Base-by-base conservation (phyloP, 176 grass and related monocot species). In the Chrysopogon serrulatus region DNA sequence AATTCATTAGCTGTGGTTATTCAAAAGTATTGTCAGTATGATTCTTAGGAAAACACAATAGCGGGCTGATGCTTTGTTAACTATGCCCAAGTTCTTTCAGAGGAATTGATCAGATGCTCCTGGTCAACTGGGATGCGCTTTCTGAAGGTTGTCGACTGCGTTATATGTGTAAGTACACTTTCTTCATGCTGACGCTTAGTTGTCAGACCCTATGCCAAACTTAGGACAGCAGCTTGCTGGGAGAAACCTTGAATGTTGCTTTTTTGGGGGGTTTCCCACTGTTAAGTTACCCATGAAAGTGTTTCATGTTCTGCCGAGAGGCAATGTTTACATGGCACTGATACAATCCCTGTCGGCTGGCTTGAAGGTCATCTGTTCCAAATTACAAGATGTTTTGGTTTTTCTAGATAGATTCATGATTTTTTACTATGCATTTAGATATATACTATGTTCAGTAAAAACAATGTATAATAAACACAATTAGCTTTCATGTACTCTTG, bases 91-190 rank as follows among this genome's bases (percentile, higher is more conserved):
- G 11, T 53, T 63, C 10, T 85, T 76, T n/a, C 35, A 31, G 23
- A 31, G 2, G 23, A 61, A 74, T 15, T 80, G 37, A 21, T 33
- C 5, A 47, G 8, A 24, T 57, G 49, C 3, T 27, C 26, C 68
- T 69, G 8, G 59, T 73, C 74, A 66, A 43, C 43, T 48, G 40
- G 79, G 51, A 68, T 57, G 18, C 69, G 24, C 65, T 26, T 77
- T 74, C 16, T 35, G 39, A 76, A 74, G 65, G 54, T 27, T 60
- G 65, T 77, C 27, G 21, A 34, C 56, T 65, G 21, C 15, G 54
- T 65, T 42, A 77, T 89, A 33, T 1, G 2, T 56, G 54, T 65
- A 78, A 82, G 72, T 86, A 45, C 23, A 86, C 16, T 10, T n/a
- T 43, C 68, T 60, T 45, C 5, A 60, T 68, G 5, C 21, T 62